Base-by-base conservation (phyloP, 768 basidiomycete genomes). In the Mycena olivaceomarginata region DNA sequence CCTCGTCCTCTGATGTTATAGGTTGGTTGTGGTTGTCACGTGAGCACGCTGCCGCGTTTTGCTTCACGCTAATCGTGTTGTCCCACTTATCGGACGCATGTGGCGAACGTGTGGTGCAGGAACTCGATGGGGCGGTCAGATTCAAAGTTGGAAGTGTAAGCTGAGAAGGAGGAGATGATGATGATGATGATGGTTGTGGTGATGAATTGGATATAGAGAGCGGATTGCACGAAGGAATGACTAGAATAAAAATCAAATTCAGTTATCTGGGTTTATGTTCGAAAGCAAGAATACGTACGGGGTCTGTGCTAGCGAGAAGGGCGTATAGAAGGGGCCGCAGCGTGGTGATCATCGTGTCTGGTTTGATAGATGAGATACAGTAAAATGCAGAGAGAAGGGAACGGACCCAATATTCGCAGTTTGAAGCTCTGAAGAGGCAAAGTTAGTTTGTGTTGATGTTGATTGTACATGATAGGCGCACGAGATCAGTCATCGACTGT, bases 371-470 rank as follows among this genome's bases (percentile, higher is more conserved):
- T 56, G 53, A 56, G 53, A 56, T 56, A 22, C n/a, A 56, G 53
- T n/a, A 22, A n/a, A 56, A 25, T 56, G 20, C 53, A 56, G 16
- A 16, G n/a, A 56, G 53, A 56, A 56, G 9, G 53, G 53, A 56
- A 56, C 2, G 53, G 8, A 56, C 53, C 53, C 53, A 56, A 56
- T 22, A 56, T 22, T 25, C 53, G 53, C 53, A 56, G 53, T 56
- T 22, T 22, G 22, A 56, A 56, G 53, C n/a, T 56, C 53, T 56
- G 53, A 25, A 22, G n/a, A 56, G 9, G 8, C 2, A 25, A 56
- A 56, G 53, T 56, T 56, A 56, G 53, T 56, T 22, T 56, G n/a
- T 56, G 53, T 56, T 56, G 53, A 56, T 22, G 53, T 56, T 56
- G 53, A 56, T 22, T 56, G 20, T 56, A 25, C 8, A 56, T 7